A percentile compares a stretch with the other conserved stretches of the same genome.
phyloP scores from a whole-genome alignment of 2,329 filamentous ascomycete genomes.

The Sclerotinia sclerotiorum region DNA sequence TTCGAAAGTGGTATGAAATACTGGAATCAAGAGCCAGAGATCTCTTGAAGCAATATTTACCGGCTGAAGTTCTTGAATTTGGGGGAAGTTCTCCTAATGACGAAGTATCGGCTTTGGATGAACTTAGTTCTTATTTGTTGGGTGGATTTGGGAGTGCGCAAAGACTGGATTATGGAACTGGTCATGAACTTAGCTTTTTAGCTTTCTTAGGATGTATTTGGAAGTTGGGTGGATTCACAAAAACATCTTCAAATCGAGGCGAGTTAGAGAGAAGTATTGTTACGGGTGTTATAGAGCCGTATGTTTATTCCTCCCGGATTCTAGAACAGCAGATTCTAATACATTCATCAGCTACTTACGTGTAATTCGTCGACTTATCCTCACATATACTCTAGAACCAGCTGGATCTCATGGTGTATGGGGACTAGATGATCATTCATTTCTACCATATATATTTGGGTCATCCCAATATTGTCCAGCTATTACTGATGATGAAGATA shows the following conservation, averaged over 20 bases:
- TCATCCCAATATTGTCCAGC: slow-evolving; percentile 85
- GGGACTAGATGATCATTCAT: slow-evolving; percentile 97
- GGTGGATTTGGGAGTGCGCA: slow-evolving; percentile 87
- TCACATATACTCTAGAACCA: slow-evolving; percentile 89
- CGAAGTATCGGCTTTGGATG: slow-evolving; percentile 54
- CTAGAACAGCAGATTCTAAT: slow-evolving; percentile 20
- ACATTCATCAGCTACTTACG: slow-evolving; percentile 63
- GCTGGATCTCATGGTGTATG: slow-evolving; percentile 96
- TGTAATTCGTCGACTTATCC: slow-evolving; percentile 78
- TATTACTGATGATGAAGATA: slow-evolving; percentile 60
- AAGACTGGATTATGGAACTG: slow-evolving; percentile 90
- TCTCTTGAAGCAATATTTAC: slow-evolving; percentile 59
- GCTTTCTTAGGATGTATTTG: slow-evolving; percentile 88
- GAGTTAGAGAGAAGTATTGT: slow-evolving; percentile 77
- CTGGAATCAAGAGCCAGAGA: slow-evolving; percentile 59
- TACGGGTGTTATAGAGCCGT: slow-evolving; percentile 79
- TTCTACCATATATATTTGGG: slow-evolving; percentile 91
- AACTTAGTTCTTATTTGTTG: slow-evolving; percentile 76
- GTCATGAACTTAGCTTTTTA: slow-evolving; percentile 91
- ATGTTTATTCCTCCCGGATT: slow-evolving; percentile 44
- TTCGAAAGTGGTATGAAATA: slow-evolving; percentile 76
- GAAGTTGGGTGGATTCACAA: slow-evolving; percentile 79
- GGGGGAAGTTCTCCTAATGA: slow-evolving; percentile 26
- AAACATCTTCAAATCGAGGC: slow-evolving; percentile 48
- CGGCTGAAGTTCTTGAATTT: slow-evolving; percentile 45